Percentiles rank a stretch among this genome's conserved stretches.
phyloP scores from a whole-genome alignment of 805 yeast species.

The Pichia insulana region DNA sequence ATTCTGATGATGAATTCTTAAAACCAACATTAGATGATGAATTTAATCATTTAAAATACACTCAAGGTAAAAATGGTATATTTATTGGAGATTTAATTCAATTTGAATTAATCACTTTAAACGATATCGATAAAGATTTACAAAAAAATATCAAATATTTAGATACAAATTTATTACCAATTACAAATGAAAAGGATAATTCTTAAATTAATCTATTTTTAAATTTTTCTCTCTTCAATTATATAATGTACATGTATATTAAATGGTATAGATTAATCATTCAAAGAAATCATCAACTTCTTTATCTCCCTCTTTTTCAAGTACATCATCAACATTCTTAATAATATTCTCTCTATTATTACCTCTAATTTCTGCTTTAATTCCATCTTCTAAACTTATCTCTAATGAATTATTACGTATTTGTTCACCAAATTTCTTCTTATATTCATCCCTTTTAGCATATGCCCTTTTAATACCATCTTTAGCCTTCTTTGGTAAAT shows the following conservation, averaged over 20 bases:
- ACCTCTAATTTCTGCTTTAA: constrained; percentile 25
- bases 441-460: constrained; percentile 35
- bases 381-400: constrained; percentile 38
- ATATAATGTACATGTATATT: too few species aligned
- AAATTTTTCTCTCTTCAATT: too few species aligned
- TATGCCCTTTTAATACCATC: constrained; percentile 38
- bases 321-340: constrained; percentile 12
- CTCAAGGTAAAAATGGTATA: constrained; percentile 64
- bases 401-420: constrained; percentile 49
- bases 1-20: constrained; percentile 20
- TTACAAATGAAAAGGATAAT: constrained; percentile 6
- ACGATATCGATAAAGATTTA: constrained; percentile 23
- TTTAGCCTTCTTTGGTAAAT: constrained; percentile 27
- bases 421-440: constrained; percentile 43
- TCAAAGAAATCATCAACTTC: constrained; percentile 31
- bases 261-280: constrained; percentile 4
- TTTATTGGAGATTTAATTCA: constrained; percentile 67
- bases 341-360: constrained; percentile 4
- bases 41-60: constrained; percentile 71
- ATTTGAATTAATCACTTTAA: constrained; percentile 41
- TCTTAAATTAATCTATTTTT: too few species aligned
- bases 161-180: constrained; percentile 27
- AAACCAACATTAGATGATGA: constrained; percentile 39
- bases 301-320: constrained; percentile 11
- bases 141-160: constrained; percentile 33